Base-by-base conservation (phyloP, 179 eudicot species). In the Actinidia arguta region DNA sequence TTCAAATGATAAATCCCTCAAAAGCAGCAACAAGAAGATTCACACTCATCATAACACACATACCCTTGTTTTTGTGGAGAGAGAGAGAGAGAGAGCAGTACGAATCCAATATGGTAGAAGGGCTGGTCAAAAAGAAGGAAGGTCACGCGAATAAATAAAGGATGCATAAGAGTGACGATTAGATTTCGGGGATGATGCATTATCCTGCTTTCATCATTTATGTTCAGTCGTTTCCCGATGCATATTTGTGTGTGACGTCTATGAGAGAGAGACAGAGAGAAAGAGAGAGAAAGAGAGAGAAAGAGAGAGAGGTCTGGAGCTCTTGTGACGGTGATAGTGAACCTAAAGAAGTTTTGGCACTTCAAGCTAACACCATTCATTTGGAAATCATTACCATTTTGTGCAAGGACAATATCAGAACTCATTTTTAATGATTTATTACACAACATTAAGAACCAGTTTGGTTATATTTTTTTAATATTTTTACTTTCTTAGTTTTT, bases 111-210 rank as follows among this genome's bases (percentile, higher is more conserved):
- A n/a, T 76, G 63, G 63, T 69, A 24, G 10, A 22, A 62, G 55
- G 80, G 61, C 70, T 46, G 80, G 80, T 77, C 80, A 77, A 77
- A 77, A 76, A 77, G 70, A 44, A 46, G 42, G 22, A 9, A 61
- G 24, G 11, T 59, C 80, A 77, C 55, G 56, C 80, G 80, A 77
- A 77, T 77, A 77, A 61, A 77, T 62, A 59, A 76, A 20, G 47
- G 39, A 58, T 12, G 70, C n/a, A 51, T 27, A 56, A 17, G 69
- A n/a, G 1, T 42, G 80, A 77, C 46, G 69, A 61, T 47, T 46
- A 25, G 70, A 77, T 62, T 59, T 76, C 50, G 79, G 48, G 58
- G 79, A 46, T 10, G 79, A 76, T 58, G 79, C n/a, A n/a, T n/a
- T n/a, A n/a, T n/a, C n/a, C 46, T 72, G 75, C 75, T 72, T 72